Base-by-base conservation (phyloP, 345 rosid genomes). In the Syzygium aromaticum region DNA sequence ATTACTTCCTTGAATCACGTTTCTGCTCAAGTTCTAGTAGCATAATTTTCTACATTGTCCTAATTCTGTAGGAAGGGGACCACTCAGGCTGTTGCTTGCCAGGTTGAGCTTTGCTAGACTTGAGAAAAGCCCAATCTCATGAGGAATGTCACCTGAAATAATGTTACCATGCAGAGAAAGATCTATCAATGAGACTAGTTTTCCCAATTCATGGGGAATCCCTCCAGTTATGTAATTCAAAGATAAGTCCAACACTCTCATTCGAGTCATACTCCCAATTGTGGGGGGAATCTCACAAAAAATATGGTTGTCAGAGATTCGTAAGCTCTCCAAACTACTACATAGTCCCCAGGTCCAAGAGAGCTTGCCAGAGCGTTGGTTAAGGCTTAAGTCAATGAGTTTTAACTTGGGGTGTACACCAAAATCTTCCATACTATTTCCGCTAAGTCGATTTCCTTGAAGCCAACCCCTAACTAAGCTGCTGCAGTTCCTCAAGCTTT, bases 401-500 rank as follows among this genome's bases (percentile, higher is more conserved):
- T 30, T 2, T 51, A 90, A 23, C 4, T 28, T 61, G 89, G 88
- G 90, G 23, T 86, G 54, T 11, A 38, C 52, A 23, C 87, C 87
- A 40, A 16, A 64, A 30, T 64, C 40, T 30, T 86, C 78, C 2
- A 43, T 43, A 1, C 63, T 59, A 80, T 84, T 53, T 51, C 88
- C 83, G 0, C 86, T 57, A 25, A 83, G 46, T 51, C 2, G 78
- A 33, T 87, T 87, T 51, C 1, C 3, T 0, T 84, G 16, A 25
- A 87, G 82, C 28, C 59, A 86, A 51, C 19, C 63, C 82, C 85
- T 84, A 27, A 11, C 5, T 15, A 91, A 83, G 12, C 84, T 87
- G 3, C 38, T 83, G 46, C 90, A 90, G 27, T 91, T 89, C 40
- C 28, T 82, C 52, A 91, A 25, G 84, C 88, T 59, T 46, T 54